Percentiles rank a stretch among this genome's conserved stretches.
Evolutionary conservation across 345 rosid genomes (phyloP).

Genomic region (Microcos paniculata): DNA sequence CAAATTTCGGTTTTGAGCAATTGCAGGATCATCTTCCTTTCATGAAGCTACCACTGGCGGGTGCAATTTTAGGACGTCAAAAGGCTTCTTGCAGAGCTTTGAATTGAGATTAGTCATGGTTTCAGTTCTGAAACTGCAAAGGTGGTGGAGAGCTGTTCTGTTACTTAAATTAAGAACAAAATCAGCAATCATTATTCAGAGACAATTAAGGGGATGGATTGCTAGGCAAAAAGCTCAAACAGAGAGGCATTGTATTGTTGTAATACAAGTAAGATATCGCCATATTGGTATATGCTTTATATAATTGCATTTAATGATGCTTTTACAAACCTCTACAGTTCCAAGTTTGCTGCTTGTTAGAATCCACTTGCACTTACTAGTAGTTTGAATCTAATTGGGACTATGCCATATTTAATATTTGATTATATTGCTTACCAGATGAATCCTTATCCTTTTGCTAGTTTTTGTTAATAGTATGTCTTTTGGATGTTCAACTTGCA

Average conservation of each 20-base stretch:
- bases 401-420: background rate
- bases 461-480: background rate
- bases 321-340: background rate
- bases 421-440: background rate
- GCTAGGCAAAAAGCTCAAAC: slow-evolving; percentile 45
- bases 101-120: slow-evolving; percentile 25
- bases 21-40: slow-evolving; percentile 46
- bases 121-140: slow-evolving; percentile 67
- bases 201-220: slow-evolving; percentile 54
- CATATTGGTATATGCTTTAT: background rate
- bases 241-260: slow-evolving; percentile 43
- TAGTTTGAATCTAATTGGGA: background rate
- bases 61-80: slow-evolving; percentile 20
- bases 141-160: slow-evolving; percentile 75
- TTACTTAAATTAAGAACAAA: slow-evolving; percentile 42
- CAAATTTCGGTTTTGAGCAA: slow-evolving; percentile 15
- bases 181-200: slow-evolving; percentile 60
- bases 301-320: background rate
- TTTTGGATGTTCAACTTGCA: background rate
- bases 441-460: background rate
- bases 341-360: background rate
- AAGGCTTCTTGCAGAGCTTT: slow-evolving; percentile 26
- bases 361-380: background rate
- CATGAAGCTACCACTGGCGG: slow-evolving; percentile 16
- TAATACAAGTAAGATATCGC: slow-evolving; percentile 65